A percentile compares a stretch with the other conserved stretches of the same genome.
Evolutionary conservation across 768 basidiomycete species (phyloP).

Genomic region (Ramaria rubella): DNA sequence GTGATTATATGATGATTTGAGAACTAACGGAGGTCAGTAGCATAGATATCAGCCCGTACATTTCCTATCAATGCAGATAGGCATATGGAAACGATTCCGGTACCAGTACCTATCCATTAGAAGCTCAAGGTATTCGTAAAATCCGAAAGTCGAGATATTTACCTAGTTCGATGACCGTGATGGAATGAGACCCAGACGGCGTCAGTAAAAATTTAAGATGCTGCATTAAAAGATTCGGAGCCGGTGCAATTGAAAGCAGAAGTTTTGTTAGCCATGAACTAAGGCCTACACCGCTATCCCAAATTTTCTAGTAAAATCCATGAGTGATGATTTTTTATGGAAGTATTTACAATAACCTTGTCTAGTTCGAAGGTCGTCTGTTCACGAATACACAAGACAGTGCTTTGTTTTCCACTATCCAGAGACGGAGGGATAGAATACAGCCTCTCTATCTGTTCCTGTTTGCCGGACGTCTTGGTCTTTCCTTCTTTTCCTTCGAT

Average conservation of each 20-base stretch:
- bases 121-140: background rate
- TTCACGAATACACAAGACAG: conserved; percentile 52
- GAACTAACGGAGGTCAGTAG: conserved; percentile 68
- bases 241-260: background rate
- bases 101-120: conserved; percentile 62
- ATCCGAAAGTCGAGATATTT: conserved; percentile 13
- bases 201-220: background rate
- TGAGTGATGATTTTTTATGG: background rate
- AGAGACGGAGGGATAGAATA: conserved; percentile 36
- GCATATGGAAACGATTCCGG: conserved; percentile 70
- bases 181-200: background rate
- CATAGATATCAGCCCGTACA: conserved; percentile 31
- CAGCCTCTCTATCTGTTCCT: conserved; percentile 58
- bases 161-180: conserved; percentile 66
- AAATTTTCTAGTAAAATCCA: conserved; percentile 69
- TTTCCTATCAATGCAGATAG: conserved; percentile 42
- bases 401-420: conserved; percentile 1
- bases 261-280: conserved; percentile 62
- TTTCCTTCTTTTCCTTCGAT: conserved; percentile 16
- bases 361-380: conserved; percentile 89
- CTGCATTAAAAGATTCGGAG: background rate
- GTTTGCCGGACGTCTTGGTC: conserved; percentile 35
- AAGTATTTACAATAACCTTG: conserved; percentile 51
- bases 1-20: background rate
- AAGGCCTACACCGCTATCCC: conserved; percentile 89